phyloP scores from a whole-genome alignment of 2,329 filamentous ascomycete species.

The Nemania sp. region DNA sequence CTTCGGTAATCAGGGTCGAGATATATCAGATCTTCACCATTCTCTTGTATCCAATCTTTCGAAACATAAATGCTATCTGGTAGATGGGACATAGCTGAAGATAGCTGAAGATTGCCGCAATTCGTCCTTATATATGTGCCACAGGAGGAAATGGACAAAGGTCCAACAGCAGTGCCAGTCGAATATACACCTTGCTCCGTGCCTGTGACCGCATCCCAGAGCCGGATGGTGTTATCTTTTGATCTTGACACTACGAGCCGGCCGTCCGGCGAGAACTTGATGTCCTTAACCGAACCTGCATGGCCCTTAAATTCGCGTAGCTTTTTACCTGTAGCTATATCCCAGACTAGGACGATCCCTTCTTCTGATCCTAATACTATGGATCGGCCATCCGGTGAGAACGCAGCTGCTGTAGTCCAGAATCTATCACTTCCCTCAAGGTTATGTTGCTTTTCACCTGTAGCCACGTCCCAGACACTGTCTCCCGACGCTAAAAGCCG shows the following conservation, averaged over 20 bases:
- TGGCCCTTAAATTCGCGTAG: background rate
- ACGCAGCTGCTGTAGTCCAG: background rate
- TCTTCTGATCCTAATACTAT: background rate
- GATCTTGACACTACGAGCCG: background rate
- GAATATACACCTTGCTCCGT: background rate
- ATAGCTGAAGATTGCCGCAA: too few species aligned
- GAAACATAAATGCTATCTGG: too few species aligned
- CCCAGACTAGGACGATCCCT: background rate
- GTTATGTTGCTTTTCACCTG: background rate
- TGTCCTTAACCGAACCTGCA: background rate
- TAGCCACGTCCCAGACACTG: background rate
- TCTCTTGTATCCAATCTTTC: too few species aligned
- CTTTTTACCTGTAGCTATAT: background rate
- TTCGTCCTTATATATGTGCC: too few species aligned
- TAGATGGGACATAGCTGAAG: too few species aligned
- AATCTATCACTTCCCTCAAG: too few species aligned
- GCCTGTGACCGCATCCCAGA: background rate
- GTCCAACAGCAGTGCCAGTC: too few species aligned
- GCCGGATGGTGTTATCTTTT: background rate
- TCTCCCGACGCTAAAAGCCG: too few species aligned
- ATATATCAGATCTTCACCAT: too few species aligned
- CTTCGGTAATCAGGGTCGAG: too few species aligned
- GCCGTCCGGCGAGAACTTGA: background rate
- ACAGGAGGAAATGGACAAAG: too few species aligned
- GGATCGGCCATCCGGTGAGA: background rate